Percentiles rank a stretch among this genome's conserved stretches.
phyloP scores from a whole-genome alignment of 2,329 filamentous ascomycete species.

The Colletotrichum tabaci region DNA sequence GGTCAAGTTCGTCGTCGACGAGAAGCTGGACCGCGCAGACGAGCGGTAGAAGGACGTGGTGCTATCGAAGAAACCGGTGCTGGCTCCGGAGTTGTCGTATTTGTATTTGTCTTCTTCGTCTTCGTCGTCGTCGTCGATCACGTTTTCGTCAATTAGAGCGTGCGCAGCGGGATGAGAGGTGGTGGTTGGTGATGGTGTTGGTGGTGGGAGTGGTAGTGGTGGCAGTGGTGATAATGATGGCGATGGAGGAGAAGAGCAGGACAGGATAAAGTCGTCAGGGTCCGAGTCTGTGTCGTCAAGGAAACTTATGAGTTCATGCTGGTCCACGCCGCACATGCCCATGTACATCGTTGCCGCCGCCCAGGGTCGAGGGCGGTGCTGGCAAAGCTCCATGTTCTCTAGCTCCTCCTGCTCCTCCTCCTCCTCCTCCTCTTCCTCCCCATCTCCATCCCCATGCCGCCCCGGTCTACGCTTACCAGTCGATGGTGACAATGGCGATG shows the following conservation, averaged over 20 bases:
- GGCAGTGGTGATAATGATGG: background rate
- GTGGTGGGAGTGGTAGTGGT: too few species aligned
- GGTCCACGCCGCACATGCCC: conserved; percentile 9
- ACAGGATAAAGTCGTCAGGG: conserved; percentile 6
- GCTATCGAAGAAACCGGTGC: background rate
- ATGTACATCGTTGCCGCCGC: conserved; percentile 27
- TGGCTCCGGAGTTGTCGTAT: conserved; percentile 3
- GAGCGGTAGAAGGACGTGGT: conserved; percentile 18
- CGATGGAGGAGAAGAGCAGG: conserved; percentile 8
- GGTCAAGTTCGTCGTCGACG: conserved; percentile 10
- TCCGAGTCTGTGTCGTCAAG: conserved; percentile 40
- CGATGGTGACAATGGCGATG: conserved; percentile 30
- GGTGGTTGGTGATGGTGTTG: too few species aligned
- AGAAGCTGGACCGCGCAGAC: conserved; percentile 24
- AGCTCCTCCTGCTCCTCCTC: background rate
- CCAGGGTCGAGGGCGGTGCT: conserved; percentile 29
- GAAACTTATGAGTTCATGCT: conserved; percentile 42
- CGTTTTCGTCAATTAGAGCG: conserved; percentile 5
- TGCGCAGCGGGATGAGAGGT: background rate
- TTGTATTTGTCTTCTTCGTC: background rate
- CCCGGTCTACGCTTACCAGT: conserved; percentile 27
- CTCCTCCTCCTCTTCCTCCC: too few species aligned
- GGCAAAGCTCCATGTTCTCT: conserved; percentile 8
- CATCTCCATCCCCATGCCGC: too few species aligned
- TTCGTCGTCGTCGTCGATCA: conserved; percentile 2